A percentile compares a stretch with the other conserved stretches of the same genome.
Conservation (phyloP, 202 grass and related monocot species). For the Schoenoplectus triqueter region DNA sequence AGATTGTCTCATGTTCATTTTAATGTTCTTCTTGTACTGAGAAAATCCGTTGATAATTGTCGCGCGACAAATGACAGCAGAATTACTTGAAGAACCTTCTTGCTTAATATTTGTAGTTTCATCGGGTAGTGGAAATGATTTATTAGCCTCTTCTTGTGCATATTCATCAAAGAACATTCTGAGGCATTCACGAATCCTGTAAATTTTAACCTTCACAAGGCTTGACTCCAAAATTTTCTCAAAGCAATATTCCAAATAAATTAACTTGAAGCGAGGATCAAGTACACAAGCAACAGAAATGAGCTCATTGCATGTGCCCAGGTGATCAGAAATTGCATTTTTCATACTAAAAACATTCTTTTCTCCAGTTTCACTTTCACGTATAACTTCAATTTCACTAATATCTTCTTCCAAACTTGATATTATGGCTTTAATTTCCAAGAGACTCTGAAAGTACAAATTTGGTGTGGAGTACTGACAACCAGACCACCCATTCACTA, state of each 20-base stretch:
- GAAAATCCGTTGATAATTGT: conserved; percentile 29
- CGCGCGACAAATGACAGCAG: neutral
- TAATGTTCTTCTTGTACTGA: conserved; percentile 15
- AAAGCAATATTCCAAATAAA: conserved; percentile 30
- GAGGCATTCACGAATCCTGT: conserved; percentile 33
- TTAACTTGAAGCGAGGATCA: conserved; percentile 38
- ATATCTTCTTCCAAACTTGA: conserved; percentile 18
- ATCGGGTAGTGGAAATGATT: neutral
- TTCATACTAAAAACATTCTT: conserved; percentile 12
- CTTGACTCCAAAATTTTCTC: conserved; percentile 29
- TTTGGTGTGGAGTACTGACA: conserved; percentile 2
- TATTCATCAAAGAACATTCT: conserved; percentile 35
- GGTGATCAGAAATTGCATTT: conserved; percentile 27
- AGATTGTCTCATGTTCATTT: conserved; percentile 19
- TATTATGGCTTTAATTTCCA: conserved; percentile 26
- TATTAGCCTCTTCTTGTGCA: neutral
- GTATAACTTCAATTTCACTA: conserved; percentile 28
- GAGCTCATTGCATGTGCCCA: conserved; percentile 25
- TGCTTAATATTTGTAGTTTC: neutral
- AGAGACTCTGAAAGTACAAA: conserved; percentile 24
- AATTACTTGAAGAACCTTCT: conserved; percentile 8
- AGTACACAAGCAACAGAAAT: conserved; percentile 29
- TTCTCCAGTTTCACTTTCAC: conserved; percentile 27
- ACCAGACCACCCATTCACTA: conserved; percentile 15
- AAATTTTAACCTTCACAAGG: conserved; percentile 19